Conservation (phyloP, 2,329 filamentous ascomycete species). For the Penicillium nordicum region DNA sequence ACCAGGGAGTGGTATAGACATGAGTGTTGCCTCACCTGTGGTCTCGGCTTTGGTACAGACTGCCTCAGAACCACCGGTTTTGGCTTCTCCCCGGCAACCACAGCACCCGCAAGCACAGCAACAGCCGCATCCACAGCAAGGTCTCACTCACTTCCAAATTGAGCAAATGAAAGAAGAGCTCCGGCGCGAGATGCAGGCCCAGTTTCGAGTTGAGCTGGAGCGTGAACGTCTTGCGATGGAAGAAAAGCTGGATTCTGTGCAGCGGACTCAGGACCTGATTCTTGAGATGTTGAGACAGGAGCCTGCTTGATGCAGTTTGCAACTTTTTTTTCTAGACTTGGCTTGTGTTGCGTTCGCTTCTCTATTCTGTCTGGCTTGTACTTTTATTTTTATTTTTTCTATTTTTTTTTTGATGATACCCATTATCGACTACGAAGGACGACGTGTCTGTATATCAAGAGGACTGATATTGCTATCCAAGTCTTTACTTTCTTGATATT, state of each 20-base stretch:
- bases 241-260: slow-evolving; percentile 37
- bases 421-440: slow-evolving; percentile 4
- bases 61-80: slow-evolving; percentile 1
- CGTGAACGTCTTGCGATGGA: slow-evolving; percentile 33
- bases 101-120: neutral
- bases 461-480: neutral
- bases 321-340: neutral
- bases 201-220: slow-evolving; percentile 34
- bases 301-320: slow-evolving; percentile 20
- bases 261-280: slow-evolving; percentile 42
- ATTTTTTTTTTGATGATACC: slow-evolving; percentile 21
- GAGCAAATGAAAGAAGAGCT: slow-evolving; percentile 33
- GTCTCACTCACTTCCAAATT: slow-evolving; percentile 12
- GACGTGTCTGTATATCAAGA: neutral
- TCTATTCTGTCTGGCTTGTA: neutral
- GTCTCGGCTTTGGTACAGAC: slow-evolving; percentile 25
- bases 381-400: neutral
- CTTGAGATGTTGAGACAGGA: slow-evolving; percentile 40
- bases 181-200: slow-evolving; percentile 32
- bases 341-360: neutral
- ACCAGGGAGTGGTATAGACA: slow-evolving; percentile 2
- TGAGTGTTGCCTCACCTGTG: slow-evolving; percentile 19
- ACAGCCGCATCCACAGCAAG: neutral
- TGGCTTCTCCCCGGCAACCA: neutral
- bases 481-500: neutral